Base-by-base conservation (phyloP, 768 basidiomycete species). In the Mycena amicta region DNA sequence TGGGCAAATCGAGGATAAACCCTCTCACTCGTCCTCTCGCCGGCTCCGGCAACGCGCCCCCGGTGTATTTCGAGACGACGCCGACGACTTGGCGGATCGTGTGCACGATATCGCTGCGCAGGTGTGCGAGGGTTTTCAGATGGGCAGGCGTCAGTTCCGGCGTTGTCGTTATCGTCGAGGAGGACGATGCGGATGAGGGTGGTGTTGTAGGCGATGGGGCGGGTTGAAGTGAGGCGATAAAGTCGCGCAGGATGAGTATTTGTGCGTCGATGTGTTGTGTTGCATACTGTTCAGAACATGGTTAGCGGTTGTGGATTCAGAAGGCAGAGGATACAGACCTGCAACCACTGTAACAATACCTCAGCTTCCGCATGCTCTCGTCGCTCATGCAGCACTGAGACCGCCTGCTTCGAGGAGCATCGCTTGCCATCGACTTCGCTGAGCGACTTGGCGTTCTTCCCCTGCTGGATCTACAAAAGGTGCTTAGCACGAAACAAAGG, bases 1-100 rank as follows among this genome's bases (percentile, higher is more conserved):
- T 60, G 0, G 93, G 93, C n/a, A 95, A 75, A 43, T 83, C 81
- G 15, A 95, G 75, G 40, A 95, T 90, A 67, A 92, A 91, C 0
- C 84, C 81, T 12, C 90, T 77, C 30, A 95, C 92, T 22, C 84
- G 83, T 1, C 77, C 73, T 31, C 88, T 82, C 0, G 93, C 93
- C 5, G 89, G 93, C 68, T 93, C 94, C 0, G 92, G 93, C 5
- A 96, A 80, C 0, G 93, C 90, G 0, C 89, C 83, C 11, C 94
- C 94, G 0, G 93, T 90, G 62, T 95, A 93, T 59, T 86, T 89
- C 56, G 83, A 86, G 18, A 95, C 87, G 16, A 95, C 89, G 56
- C 92, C 90, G 15, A 96, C 93, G 18, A 93, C 93, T 67, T 93
- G 89, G 31, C 92, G 85, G 55, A 96, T 86, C 27, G 94, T 96